A percentile compares a stretch with the other conserved stretches of the same genome.
phyloP scores from a whole-genome alignment of 306 rosid genomes.

The Trifolium pratense region DNA sequence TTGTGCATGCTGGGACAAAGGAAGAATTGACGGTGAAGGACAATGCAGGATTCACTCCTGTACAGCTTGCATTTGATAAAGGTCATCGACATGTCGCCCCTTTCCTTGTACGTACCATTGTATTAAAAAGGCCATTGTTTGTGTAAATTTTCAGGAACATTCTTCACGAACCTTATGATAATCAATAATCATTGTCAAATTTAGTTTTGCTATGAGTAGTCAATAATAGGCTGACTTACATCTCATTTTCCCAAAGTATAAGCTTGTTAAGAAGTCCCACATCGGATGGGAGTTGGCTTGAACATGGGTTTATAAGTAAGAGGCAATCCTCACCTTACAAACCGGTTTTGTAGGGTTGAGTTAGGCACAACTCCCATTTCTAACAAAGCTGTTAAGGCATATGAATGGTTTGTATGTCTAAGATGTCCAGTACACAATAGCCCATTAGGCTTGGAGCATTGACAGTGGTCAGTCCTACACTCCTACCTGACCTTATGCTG shows the following conservation, averaged over 20 bases:
- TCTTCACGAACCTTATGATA: slow-evolving; percentile 31
- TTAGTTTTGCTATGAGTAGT: slow-evolving; percentile 33
- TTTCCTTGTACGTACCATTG: slow-evolving; percentile 84
- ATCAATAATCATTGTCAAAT: slow-evolving; percentile 31
- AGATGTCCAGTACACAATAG: neutral
- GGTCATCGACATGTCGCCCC: slow-evolving; percentile 93
- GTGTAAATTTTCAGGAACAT: slow-evolving; percentile 31
- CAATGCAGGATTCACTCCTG: slow-evolving; percentile 83
- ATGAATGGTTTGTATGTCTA: slow-evolving; percentile 28
- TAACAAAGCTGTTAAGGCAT: slow-evolving; percentile 13
- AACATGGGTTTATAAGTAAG: too few species aligned
- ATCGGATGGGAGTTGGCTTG: too few species aligned
- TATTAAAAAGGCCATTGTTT: slow-evolving; percentile 47
- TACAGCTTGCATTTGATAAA: slow-evolving; percentile 87
- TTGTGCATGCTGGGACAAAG: slow-evolving; percentile 89
- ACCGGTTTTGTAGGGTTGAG: too few species aligned
- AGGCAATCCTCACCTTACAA: too few species aligned
- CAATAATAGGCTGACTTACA: slow-evolving; percentile 3
- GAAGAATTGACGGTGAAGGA: slow-evolving; percentile 80
- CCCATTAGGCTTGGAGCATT: neutral
- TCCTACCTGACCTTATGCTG: slow-evolving; percentile 30
- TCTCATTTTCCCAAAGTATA: slow-evolving; percentile 3
- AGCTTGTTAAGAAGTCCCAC: too few species aligned
- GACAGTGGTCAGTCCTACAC: slow-evolving; percentile 28
- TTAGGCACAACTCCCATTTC: too few species aligned